Percentiles rank a stretch among this genome's conserved stretches.
Conservation (phyloP, 2,329 filamentous ascomycete species). For the Chrysosporium keratinophilum region DNA sequence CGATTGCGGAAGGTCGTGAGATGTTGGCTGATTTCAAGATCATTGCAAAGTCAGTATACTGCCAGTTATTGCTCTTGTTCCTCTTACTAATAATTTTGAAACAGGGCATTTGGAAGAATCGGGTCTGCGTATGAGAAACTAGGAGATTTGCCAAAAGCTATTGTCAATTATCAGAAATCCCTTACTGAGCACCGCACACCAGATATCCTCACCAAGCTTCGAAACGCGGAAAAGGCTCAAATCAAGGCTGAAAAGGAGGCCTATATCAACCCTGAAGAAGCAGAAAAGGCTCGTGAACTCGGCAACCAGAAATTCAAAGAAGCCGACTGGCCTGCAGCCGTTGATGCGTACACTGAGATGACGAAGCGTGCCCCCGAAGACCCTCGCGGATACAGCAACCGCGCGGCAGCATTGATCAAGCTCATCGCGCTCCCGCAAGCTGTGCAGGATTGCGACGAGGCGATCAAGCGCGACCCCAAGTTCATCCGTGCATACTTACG, state of each 20-base stretch:
- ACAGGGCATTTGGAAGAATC: conserved; percentile 76
- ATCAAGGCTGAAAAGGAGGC: conserved; percentile 62
- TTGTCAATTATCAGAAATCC: conserved; percentile 85
- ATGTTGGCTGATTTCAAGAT: conserved; percentile 95
- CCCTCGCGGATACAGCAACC: conserved; percentile 91
- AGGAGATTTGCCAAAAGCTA: conserved; percentile 66
- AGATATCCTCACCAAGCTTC: conserved; percentile 85
- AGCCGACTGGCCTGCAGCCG: conserved; percentile 85
- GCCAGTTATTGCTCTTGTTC: background rate
- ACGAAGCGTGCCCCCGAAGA: conserved; percentile 89
- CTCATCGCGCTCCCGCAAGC: conserved; percentile 90
- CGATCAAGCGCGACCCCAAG: conserved; percentile 79
- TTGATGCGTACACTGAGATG: conserved; percentile 93
- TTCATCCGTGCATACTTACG: conserved; percentile 96
- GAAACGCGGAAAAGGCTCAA: conserved; percentile 79
- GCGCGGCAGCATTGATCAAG: conserved; percentile 93
- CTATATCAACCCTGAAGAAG: conserved; percentile 83
- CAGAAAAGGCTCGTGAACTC: conserved; percentile 87
- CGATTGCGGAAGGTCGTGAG: conserved; percentile 78
- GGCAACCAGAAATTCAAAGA: conserved; percentile 98
- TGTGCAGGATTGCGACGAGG: conserved; percentile 80
- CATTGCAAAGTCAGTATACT: conserved; percentile 64
- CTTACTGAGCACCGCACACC: conserved; percentile 95
- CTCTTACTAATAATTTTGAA: conserved; percentile 13
- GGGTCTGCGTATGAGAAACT: conserved; percentile 87